Evolutionary conservation across 1,139 yeast species (phyloP), one percentile per base, ranked within the genome.

Genomic region (Yamadazyma blattariae): DNA sequence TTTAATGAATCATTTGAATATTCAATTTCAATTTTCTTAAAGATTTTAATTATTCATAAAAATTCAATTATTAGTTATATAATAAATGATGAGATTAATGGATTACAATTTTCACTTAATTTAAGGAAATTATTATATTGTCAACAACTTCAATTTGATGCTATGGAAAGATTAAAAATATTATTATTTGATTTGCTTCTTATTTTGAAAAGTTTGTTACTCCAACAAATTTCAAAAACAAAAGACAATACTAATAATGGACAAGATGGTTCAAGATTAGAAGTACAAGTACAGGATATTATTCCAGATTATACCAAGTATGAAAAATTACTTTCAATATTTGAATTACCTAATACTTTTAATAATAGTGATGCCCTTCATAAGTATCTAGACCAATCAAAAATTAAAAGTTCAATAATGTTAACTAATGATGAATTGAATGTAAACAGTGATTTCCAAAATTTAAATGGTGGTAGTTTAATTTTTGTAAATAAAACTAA

Each of bases 1-100:
- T 7, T 13, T n/a, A 27, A 20, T 4, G 16, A 26, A 13, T 27
- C 39, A 13, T 32, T 37, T 22, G 33, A 40, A 16, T 20, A 25
- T 25, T 23, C 43, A 10, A 37, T 44, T 26, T 59, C 72, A 3
- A 61, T 79, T 22, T 67, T 78, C 41, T 64, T 80, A 37, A 67
- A 82, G 44, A 74, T 82, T 9, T 57, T 82, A 22, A 72, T 82
- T 43, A 77, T 82, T 37, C 87, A 82, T 51, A 76, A 74, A 48
- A 53, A 60, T 5, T 54, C 65, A 1, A 48, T 74, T 21, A 59
- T 66, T 3, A 50, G 61, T 38, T 44, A 54, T 41, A 63, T 61
- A 30, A 52, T 56, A 30, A 59, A 41, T 39, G 61, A 44, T 41
- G 71, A 51, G 44, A 7, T 25, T 5, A 32, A 27, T 27, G 68